A percentile compares a stretch with the other conserved stretches of the same genome.
phyloP scores from a whole-genome alignment of 768 basidiomycete genomes.

The Lepiota brunneoincarnata region DNA sequence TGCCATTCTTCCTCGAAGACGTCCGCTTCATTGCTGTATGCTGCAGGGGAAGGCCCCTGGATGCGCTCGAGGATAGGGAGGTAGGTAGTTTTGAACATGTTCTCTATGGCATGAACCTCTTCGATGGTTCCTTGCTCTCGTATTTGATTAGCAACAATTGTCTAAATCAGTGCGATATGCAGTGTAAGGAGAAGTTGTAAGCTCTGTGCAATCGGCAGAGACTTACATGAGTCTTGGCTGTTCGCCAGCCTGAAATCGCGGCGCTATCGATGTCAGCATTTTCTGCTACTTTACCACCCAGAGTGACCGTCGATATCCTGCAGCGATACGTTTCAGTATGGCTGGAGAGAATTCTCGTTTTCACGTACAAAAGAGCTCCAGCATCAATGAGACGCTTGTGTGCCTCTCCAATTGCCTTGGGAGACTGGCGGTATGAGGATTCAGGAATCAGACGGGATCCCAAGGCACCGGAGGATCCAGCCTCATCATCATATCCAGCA shows the following conservation, averaged over 20 bases:
- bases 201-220: no score
- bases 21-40: slow-evolving; percentile 36
- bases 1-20: slow-evolving; percentile 26
- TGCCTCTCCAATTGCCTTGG: slow-evolving; percentile 15
- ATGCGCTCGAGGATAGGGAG: slow-evolving; percentile 22
- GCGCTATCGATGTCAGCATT: slow-evolving; percentile 30
- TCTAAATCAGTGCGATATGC: no score
- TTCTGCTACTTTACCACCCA: slow-evolving; percentile 23
- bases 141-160: background rate
- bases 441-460: slow-evolving; percentile 12
- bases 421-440: background rate
- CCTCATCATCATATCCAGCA: background rate
- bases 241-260: slow-evolving; percentile 34
- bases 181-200: no score
- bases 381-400: slow-evolving; percentile 19
- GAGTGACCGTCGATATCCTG: background rate
- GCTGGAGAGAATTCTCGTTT: no score
- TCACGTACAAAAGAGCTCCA: background rate
- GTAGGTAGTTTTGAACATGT: slow-evolving; percentile 19
- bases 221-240: slow-evolving; percentile 34
- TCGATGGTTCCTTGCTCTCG: background rate
- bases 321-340: background rate
- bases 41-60: slow-evolving; percentile 24
- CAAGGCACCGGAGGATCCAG: background rate
- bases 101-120: slow-evolving; percentile 18